phyloP scores from a whole-genome alignment of 192 early-diverging fungal species.

The Coemansia sp. region DNA sequence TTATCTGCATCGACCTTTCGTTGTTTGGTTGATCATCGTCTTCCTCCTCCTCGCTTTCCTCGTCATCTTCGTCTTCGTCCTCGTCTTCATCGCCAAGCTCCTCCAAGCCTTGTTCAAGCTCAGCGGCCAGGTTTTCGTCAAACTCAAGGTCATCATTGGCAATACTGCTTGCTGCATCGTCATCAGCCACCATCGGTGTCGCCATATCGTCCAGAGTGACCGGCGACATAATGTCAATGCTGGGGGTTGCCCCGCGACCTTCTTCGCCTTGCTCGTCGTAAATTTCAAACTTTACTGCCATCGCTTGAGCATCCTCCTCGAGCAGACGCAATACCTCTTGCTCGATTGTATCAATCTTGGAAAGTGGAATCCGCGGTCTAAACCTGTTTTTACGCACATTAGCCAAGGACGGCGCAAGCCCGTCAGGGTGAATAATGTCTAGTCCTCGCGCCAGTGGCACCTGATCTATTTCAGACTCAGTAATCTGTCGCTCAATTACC shows the following conservation, averaged over 20 bases:
- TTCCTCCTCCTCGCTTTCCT: conserved; percentile 22
- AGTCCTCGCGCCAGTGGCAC: conserved; percentile 25
- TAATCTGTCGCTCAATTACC: conserved; percentile 18
- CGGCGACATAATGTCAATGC: conserved; percentile 44
- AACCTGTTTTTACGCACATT: conserved; percentile 34
- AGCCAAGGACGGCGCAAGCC: conserved; percentile 24
- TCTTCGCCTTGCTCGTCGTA: conserved; percentile 33
- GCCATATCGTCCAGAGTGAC: conserved; percentile 37
- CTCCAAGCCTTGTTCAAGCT: conserved; percentile 37
- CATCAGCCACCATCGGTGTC: conserved; percentile 38
- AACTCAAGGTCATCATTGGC: conserved; percentile 47
- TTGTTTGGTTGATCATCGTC: conserved; percentile 35
- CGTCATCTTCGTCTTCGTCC: conserved; percentile 27
- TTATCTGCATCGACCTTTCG: conserved; percentile 40
- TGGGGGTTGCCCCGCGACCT: conserved; percentile 29
- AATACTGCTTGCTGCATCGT: conserved; percentile 38
- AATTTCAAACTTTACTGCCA: conserved; percentile 39
- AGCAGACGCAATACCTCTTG: conserved; percentile 36
- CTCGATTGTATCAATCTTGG: conserved; percentile 34
- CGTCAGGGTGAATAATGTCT: conserved; percentile 30
- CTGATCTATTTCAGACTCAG: conserved; percentile 3
- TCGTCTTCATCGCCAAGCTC: conserved; percentile 35
- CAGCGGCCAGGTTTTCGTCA: conserved; percentile 43
- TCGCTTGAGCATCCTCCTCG: conserved; percentile 41
- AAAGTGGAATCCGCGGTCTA: conserved; percentile 23